Base-by-base conservation (phyloP, 345 rosid species). In the Gossypium anomalum region DNA sequence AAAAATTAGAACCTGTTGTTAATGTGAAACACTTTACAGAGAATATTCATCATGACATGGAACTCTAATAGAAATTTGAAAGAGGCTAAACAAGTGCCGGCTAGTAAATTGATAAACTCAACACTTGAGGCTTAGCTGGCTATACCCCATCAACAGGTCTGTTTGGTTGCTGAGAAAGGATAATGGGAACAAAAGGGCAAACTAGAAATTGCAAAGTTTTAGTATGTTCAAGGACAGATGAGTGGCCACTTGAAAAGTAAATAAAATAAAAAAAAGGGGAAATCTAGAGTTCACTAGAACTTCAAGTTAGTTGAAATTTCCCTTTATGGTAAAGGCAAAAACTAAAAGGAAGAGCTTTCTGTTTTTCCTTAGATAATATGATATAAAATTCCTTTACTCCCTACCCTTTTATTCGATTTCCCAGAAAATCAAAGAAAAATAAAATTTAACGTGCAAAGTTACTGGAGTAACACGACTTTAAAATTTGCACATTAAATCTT, bases 41-140 rank as follows among this genome's bases (percentile, higher is more conserved):
- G 82, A 80, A 74, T 79, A 78, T 82, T 78, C 81, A 80, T 48
- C 41, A 74, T 82, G 86, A 79, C 83, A 83, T 81, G 86, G 87
- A 86, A 87, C 86, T 81, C 86, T 86, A 85, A 60, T 69, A 78
- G 75, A 76, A 71, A 77, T 72, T 23, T 56, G 60, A 59, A 20
- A 83, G 67, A 56, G 57, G 61, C 75, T 57, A 71, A 77, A 70
- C 49, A 56, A 45, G 4, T 60, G 73, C 55, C n/a, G 60, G 25
- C 19, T 77, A 68, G 74, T 55, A 55, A 76, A 60, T 13, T 43
- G 43, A 72, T 23, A 52, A 62, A 75, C 74, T 63, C 14, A 44
- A 73, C 72, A 58, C 76, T 45, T 1, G 34, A 53, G 62, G 65
- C 59, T 64, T 75, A 67, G 62, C 80, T 38, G 69, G 75, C 69